Evolutionary conservation across 495 filamentous ascomycete species (phyloP).

Genomic region (Penicillium daleae): DNA sequence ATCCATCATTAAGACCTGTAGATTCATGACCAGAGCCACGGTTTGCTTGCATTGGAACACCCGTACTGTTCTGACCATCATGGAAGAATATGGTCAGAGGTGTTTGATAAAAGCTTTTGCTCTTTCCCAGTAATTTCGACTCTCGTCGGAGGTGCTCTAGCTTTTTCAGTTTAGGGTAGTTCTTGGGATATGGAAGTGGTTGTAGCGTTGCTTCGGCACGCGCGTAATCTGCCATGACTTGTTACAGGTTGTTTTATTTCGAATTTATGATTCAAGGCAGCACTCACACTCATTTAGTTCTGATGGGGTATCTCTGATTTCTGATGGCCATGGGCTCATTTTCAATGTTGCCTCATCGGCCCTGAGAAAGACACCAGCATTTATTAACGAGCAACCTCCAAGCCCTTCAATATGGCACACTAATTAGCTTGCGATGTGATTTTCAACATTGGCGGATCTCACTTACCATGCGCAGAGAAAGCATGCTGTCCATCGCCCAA

Average conservation of each 20-base stretch:
- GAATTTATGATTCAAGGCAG: not conserved
- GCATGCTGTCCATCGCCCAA: slow-evolving; percentile 68
- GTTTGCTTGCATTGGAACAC: slow-evolving; percentile 64
- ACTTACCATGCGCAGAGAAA: slow-evolving; percentile 64
- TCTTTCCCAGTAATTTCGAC: slow-evolving; percentile 51
- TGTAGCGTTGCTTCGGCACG: slow-evolving; percentile 61
- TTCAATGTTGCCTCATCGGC: slow-evolving; percentile 57
- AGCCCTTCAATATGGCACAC: slow-evolving; percentile 45
- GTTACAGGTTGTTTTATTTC: not conserved
- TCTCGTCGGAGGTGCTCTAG: slow-evolving; percentile 60
- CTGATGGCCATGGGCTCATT: slow-evolving; percentile 62
- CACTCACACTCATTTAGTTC: slow-evolving; percentile 56
- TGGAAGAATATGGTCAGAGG: slow-evolving; percentile 65
- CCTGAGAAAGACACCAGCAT: slow-evolving; percentile 66
- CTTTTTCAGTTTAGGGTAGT: slow-evolving; percentile 59
- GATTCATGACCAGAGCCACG: slow-evolving; percentile 62
- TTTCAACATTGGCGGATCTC: not conserved
- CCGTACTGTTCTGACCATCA: slow-evolving; percentile 61
- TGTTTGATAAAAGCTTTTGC: slow-evolving; percentile 58
- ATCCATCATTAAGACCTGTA: slow-evolving; percentile 70
- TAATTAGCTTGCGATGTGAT: not conserved
- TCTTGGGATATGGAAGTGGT: slow-evolving; percentile 59
- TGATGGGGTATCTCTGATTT: slow-evolving; percentile 52
- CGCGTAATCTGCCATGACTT: slow-evolving; percentile 51
- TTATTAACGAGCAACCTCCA: slow-evolving; percentile 63